Conservation (phyloP, 345 rosid species). For the Microcos paniculata region DNA sequence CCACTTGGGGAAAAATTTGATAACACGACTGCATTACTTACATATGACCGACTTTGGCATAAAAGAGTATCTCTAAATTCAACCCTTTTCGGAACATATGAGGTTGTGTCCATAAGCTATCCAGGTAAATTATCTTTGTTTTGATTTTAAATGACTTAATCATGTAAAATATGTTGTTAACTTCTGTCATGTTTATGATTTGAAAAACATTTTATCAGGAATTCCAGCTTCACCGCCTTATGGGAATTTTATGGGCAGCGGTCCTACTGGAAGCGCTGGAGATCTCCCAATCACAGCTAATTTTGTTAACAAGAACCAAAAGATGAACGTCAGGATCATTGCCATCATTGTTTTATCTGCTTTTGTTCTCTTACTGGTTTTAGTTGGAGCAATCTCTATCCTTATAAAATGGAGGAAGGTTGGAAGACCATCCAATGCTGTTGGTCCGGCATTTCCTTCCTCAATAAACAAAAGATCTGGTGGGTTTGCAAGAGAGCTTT, state of each 20-base stretch:
- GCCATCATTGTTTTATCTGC: conserved; percentile 73
- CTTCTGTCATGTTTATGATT: conserved; percentile 24
- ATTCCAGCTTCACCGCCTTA: conserved; percentile 80
- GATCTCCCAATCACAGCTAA: conserved; percentile 72
- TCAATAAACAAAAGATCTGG: conserved; percentile 89
- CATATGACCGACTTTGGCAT: conserved; percentile 72
- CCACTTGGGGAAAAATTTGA: conserved; percentile 98
- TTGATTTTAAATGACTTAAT: conserved; percentile 16
- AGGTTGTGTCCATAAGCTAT: conserved; percentile 67
- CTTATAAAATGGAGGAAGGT: conserved; percentile 71
- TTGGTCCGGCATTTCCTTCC: conserved; percentile 68
- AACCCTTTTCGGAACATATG: conserved; percentile 83
- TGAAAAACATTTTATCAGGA: conserved; percentile 44
- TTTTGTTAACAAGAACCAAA: conserved; percentile 59
- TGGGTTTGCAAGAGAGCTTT: conserved; percentile 23
- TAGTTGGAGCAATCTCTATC: conserved; percentile 65
- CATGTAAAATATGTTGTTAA: conserved; percentile 3
- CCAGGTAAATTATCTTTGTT: conserved; percentile 61
- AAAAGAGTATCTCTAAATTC: conserved; percentile 71
- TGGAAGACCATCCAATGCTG: conserved; percentile 86
- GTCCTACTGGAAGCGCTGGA: conserved; percentile 68
- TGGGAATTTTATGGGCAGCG: conserved; percentile 48
- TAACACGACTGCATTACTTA: conserved; percentile 87
- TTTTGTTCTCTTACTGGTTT: conserved; percentile 72
- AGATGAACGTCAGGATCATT: conserved; percentile 69